Evolutionary conservation across 306 rosid genomes (phyloP), one percentile per base, ranked within the genome.

Genomic region (Geum urbanum): DNA sequence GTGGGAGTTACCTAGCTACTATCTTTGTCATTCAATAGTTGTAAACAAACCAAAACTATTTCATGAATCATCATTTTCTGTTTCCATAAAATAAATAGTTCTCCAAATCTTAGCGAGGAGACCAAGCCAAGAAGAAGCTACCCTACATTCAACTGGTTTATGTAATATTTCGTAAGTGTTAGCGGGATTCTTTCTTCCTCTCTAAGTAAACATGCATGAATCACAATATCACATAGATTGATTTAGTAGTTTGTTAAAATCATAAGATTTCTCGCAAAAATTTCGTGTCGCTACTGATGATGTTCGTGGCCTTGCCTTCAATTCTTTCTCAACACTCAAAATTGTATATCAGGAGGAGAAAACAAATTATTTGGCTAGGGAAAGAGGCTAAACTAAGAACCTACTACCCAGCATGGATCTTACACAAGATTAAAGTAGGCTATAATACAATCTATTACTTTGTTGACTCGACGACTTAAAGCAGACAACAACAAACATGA

Each of bases 391-490:
- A 35, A 58, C 64, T 15, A 58, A 58, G 20, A 13, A 62, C 69
- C 60, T 53, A 58, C 10, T 27, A 62, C 69, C 60, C 44, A 64
- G 35, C 49, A 61, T 7, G 62, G n/a, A 62, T 49, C 59, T 61
- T 77, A 49, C 27, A 50, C 45, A 40, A 67, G 54, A 66, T 75
- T 62, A 68, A 52, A 72, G 60, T 41, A 52, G 69, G 39, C 63
- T 61, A 72, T n/a, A 48, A 74, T 67, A 67, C 48, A 76, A 76
- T 73, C 71, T 64, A 18, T 68, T 61, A 59, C 73, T 74, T 77
- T 76, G n/a, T 76, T 76, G 73, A 72, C 76, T 82, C 67, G 37
- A 44, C 71, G 66, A 65, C 73, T 68, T 78, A 82, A 61, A 66
- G 82, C 66, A 70, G 49, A 27, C 73, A 48, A 53, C 74, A 32